These are phyloP conservation scores for Ophiostoma sp. DNA, from an alignment of 2,329 filamentous ascomycete species.

Conservation along the genomic window DNA sequence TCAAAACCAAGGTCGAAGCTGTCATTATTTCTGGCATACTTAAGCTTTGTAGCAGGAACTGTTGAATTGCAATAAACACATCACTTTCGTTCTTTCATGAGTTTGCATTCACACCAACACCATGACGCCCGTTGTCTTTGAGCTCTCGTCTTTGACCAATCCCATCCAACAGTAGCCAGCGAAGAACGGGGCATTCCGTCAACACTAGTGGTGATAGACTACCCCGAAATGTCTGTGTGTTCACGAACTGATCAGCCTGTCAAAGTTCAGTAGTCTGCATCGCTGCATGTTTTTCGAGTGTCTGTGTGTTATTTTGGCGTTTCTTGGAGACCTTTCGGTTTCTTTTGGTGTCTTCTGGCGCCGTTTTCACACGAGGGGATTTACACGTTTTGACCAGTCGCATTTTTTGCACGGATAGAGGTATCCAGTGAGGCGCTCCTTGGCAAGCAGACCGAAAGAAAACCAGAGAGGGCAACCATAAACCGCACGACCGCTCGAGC, in stretches of 20 bases:
- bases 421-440: neutral
- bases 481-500: neutral
- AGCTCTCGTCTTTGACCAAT: neutral
- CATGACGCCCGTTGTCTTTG: neutral
- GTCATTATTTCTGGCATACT: neutral
- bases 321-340: neutral
- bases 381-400: neutral
- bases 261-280: neutral
- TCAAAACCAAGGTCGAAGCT: neutral
- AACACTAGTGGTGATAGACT: neutral
- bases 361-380: neutral
- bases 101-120: neutral
- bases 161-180: no score
- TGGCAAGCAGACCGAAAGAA: neutral
- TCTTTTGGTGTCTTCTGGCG: neutral
- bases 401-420: neutral
- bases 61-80: neutral
- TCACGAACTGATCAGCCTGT: neutral
- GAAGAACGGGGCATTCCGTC: neutral
- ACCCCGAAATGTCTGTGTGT: conserved; percentile 7
- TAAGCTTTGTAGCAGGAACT: neutral
- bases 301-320: neutral
- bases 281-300: no score
- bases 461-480: neutral
- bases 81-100: neutral